Base-by-base conservation (phyloP, 179 eudicot genomes). In the Actinidia arguta region DNA sequence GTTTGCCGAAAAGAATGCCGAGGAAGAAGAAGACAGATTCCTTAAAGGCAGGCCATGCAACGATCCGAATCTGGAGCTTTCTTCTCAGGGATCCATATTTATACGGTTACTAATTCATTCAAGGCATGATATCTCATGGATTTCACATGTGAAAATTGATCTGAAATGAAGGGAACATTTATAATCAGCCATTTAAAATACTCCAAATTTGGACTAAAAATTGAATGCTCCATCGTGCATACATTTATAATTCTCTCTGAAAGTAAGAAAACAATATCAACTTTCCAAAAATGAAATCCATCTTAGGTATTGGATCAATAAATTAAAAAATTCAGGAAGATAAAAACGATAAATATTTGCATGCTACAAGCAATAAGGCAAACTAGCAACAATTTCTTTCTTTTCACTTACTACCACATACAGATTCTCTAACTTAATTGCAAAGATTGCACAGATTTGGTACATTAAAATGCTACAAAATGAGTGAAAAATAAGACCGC, bases 11-110 rank as follows among this genome's bases (percentile, higher is more conserved):
- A 87, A 92, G 84, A 96, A 96, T 74, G 89, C 91, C 8, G 98
- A 96, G 14, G 98, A 95, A 18, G 98, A 97, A 81, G 99, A 95
- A n/a, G 99, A 96, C 25, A 93, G 82, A 71, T 92, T 93, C 86
- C 93, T 93, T 46, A 91, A 88, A 62, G 91, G 89, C 11, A 88
- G 75, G 66, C 86, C 82, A 46, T 84, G 86, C 67, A 91, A 81
- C 9, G 95, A 89, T 64, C 86, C 97, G 52, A 93, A 85, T 83
- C 91, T 93, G 75, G 93, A 86, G 83, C 94, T 93, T 71, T 95
- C 97, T 83, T 91, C 98, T 16, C 73, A 90, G 55, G 88, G 87
- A 92, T 96, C 99, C 99, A 96, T 96, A 73, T 82, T 90, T 59
- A 78, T 78, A 63, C 16, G 22, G 67, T 78, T 84, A 73, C 59